These are phyloP conservation scores for Lentinula detonsa DNA, from an alignment of 768 basidiomycete species.

Conservation along the genomic window DNA sequence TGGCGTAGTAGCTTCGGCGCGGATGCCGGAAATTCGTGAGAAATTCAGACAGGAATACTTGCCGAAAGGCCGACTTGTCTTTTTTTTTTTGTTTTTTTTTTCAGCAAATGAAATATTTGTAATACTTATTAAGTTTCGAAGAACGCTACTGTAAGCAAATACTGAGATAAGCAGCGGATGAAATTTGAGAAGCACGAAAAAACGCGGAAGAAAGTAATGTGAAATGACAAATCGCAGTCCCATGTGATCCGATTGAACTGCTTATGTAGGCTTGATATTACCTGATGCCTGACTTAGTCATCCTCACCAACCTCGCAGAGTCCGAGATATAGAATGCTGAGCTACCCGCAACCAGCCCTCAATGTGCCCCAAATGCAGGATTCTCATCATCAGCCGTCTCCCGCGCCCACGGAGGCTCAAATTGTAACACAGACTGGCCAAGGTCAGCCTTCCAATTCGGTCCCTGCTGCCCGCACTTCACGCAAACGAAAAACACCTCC, in stretches of 20 bases:
- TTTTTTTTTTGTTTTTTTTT: no score
- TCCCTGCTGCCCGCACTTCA: constrained; percentile 34
- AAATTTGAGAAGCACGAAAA: no score
- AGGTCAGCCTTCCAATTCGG: constrained; percentile 15
- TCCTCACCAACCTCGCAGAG: background rate
- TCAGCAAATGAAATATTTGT: no score
- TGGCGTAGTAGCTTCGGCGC: background rate
- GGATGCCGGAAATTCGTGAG: background rate
- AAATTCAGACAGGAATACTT: background rate
- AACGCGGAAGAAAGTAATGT: background rate
- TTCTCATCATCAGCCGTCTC: background rate
- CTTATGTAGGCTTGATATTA: background rate
- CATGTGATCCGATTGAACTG: background rate
- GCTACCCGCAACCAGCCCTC: constrained; percentile 3
- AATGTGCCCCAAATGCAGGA: constrained; percentile 6
- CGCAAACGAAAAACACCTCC: constrained; percentile 73
- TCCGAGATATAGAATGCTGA: background rate
- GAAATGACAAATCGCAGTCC: background rate
- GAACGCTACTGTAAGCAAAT: no score
- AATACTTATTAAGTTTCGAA: no score
- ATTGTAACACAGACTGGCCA: constrained; percentile 1
- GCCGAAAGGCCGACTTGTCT: background rate
- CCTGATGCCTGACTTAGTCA: background rate
- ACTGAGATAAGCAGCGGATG: no score
- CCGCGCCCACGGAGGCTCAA: background rate